Percentiles rank a stretch among this genome's conserved stretches.
Evolutionary conservation across 2,329 filamentous ascomycete species (phyloP).

Genomic region (Clarireedia hainanense): DNA sequence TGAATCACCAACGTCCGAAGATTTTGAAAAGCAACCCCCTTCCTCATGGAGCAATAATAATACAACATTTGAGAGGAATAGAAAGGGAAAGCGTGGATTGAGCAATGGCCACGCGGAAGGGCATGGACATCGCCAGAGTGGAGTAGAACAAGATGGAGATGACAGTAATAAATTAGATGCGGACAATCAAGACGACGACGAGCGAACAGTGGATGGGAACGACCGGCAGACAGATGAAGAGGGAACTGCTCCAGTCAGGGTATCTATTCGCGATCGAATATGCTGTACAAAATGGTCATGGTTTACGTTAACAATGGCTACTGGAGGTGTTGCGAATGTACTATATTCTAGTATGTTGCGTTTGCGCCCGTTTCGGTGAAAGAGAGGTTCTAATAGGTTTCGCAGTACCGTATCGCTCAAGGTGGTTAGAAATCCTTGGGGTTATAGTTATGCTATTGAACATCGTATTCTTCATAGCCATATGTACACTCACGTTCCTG

Average conservation of each 20-base stretch:
- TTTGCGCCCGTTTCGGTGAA: background rate
- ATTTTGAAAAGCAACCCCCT: background rate
- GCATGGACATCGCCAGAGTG: constrained; percentile 1
- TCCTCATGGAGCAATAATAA: background rate
- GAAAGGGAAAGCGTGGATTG: background rate
- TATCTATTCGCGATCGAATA: constrained; percentile 43
- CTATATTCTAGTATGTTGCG: constrained; percentile 41
- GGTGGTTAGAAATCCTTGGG: constrained; percentile 52
- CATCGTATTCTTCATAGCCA: constrained; percentile 51
- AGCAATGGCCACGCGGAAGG: constrained; percentile 11
- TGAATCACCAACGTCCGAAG: background rate
- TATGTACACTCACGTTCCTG: constrained; percentile 55
- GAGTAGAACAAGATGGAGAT: constrained; percentile 9
- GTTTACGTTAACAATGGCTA: constrained; percentile 54
- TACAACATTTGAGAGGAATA: background rate
- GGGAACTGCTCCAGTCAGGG: constrained; percentile 21
- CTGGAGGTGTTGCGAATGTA: constrained; percentile 49
- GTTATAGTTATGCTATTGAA: constrained; percentile 56
- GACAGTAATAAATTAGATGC: background rate
- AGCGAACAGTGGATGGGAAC: background rate
- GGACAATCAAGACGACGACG: background rate
- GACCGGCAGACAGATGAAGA: constrained; percentile 2
- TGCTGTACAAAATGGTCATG: constrained; percentile 60
- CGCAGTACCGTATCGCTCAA: constrained; percentile 44
- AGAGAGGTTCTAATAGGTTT: constrained; percentile 10